Evolutionary conservation across 169 alveolate species (phyloP).

Genomic region (Eimeria acervulina): DNA sequence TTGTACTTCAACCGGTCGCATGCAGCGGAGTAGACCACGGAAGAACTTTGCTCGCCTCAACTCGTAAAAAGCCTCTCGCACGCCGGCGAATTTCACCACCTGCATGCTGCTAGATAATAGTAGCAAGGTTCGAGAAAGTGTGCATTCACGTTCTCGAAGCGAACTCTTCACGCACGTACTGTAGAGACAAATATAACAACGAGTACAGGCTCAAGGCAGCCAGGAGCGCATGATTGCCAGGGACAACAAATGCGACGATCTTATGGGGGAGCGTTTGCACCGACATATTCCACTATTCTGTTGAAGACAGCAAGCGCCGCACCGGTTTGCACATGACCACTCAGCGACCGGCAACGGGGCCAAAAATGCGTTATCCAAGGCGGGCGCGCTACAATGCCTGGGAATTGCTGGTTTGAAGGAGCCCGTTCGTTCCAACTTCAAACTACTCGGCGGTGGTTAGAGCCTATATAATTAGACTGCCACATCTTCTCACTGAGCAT

Average conservation of each 20-base stretch:
- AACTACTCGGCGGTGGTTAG: not conserved
- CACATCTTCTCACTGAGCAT: not conserved
- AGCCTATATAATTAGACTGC: not conserved
- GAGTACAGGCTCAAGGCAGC: not conserved
- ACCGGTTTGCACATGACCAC: not conserved
- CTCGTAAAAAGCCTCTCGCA: not conserved
- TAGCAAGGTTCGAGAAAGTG: not conserved
- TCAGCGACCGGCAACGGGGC: not conserved
- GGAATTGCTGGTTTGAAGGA: not conserved
- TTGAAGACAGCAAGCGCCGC: not conserved
- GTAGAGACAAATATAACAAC: not conserved
- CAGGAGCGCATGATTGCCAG: not conserved
- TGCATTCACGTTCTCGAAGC: not conserved
- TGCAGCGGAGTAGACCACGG: not conserved
- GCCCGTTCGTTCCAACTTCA: not conserved
- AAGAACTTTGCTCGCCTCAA: not conserved
- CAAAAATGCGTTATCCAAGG: not conserved
- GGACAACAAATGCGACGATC: not conserved
- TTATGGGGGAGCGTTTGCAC: not conserved
- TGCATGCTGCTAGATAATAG: not conserved
- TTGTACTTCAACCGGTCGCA: not conserved
- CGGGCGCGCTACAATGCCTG: not conserved
- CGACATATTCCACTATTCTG: not conserved
- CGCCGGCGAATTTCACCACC: not conserved
- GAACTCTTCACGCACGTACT: not conserved